Base-by-base conservation (phyloP, 1,139 yeast genomes). In the Geotrichum macrosporum region DNA sequence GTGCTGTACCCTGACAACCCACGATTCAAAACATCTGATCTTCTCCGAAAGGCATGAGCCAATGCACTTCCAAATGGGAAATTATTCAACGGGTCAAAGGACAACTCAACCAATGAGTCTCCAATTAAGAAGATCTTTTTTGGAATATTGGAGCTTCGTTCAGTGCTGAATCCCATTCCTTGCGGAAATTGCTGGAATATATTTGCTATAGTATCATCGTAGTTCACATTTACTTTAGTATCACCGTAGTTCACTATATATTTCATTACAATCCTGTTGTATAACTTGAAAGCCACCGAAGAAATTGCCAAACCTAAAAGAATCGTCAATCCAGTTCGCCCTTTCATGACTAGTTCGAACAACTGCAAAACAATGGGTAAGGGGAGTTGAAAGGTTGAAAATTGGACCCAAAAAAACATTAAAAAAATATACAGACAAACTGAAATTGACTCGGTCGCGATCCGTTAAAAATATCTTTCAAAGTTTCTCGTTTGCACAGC, bases 1-100 rank as follows among this genome's bases (percentile, higher is more conserved):
- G 50, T 41, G 19, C 47, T 50, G 38, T 50, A 50, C 3, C 53
- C 53, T 10, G 53, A 47, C 18, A 45, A 24, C 3, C 50, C 53
- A 8, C 53, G 34, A 24, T 39, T 44, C 15, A 50, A 21, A 31
- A 50, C 46, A 34, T 50, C 53, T 5, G 50, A 48, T n/a, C 47
- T 33, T 24, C 50, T 30, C 8, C 48, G 35, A 16, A 47, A 50
- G 4, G 31, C 32, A 44, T 50, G 48, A 9, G 43, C 15, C n/a
- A 50, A 29, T 5, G 50, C 50, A 21, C 48, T 32, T 20, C 46
- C 37, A 5, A 50, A 38, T 12, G 50, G 47, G 22, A 50, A 50
- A 2, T 12, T 13, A n/a, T 26, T 40, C 1, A 22, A 16, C 2
- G 55, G 54, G 15, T 50, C 53, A 15, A 39, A 46, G 10, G 48